Conservation (phyloP, 75 land plant genomes). For the Isoetes taiwanensis region DNA sequence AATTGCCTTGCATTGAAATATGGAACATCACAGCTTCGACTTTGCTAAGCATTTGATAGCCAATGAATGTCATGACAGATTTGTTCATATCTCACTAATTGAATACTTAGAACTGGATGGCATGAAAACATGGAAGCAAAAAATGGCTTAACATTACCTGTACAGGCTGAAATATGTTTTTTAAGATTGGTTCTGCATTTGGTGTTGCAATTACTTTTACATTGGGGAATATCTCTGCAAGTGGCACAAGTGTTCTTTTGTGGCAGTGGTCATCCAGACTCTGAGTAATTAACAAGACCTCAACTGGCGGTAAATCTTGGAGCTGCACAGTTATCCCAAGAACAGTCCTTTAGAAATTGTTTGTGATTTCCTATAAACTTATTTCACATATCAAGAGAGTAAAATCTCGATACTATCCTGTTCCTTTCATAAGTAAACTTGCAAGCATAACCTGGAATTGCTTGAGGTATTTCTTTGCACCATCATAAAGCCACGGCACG, state of each 20-base stretch:
- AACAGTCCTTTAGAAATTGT: background rate
- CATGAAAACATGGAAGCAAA: background rate
- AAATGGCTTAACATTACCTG: too few relatives aligned
- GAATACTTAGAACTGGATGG: too few relatives aligned
- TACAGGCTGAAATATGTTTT: too few relatives aligned
- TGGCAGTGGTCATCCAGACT: slow-evolving; percentile 95
- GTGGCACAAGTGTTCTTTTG: slow-evolving; percentile 47
- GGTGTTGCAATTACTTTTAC: slow-evolving; percentile 66
- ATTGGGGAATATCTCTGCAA: slow-evolving; percentile 45
- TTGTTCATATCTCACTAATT: too few relatives aligned
- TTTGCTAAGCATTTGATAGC: too few relatives aligned
- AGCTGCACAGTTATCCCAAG: slow-evolving; percentile 30
- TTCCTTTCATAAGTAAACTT: too few relatives aligned
- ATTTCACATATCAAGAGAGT: background rate
- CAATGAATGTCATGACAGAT: too few relatives aligned
- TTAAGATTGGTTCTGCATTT: slow-evolving; percentile 59
- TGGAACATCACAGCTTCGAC: too few relatives aligned
- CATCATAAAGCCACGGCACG: slow-evolving; percentile 79
- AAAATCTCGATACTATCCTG: background rate
- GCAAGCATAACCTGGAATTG: slow-evolving; percentile 36
- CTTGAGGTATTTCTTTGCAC: slow-evolving; percentile 56
- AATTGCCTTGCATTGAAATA: too few relatives aligned
- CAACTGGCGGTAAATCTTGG: slow-evolving; percentile 56
- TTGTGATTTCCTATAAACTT: background rate
- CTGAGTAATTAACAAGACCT: slow-evolving; percentile 78